These are phyloP conservation scores for Diplosphaera chodatii DNA, from an alignment of 139 green algal species.

Conservation along the genomic window DNA sequence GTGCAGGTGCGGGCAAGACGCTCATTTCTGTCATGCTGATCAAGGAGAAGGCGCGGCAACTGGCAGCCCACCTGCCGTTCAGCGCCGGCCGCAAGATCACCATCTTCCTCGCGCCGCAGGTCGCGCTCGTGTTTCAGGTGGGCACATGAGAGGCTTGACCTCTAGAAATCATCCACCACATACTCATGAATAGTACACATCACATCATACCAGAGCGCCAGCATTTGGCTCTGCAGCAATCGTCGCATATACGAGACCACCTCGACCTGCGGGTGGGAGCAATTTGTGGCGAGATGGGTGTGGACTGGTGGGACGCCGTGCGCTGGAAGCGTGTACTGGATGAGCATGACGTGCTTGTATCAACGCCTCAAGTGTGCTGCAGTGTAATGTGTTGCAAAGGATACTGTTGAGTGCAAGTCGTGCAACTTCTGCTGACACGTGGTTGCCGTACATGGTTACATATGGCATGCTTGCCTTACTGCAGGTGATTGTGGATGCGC, in stretches of 20 bases:
- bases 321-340: constrained; percentile 24
- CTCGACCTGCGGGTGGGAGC: constrained; percentile 18
- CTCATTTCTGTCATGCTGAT: constrained; percentile 57
- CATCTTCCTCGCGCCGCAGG: constrained; percentile 27
- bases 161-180: no score
- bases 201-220: no score
- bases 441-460: no score
- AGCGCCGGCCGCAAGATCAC: constrained; percentile 14
- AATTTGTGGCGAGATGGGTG: constrained; percentile 22
- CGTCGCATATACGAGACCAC: constrained; percentile 23
- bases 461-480: neutral
- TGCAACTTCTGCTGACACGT: no score
- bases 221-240: constrained; percentile 17
- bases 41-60: constrained; percentile 19
- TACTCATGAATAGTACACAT: no score
- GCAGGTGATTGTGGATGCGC: constrained; percentile 49
- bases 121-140: constrained; percentile 47
- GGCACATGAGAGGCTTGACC: neutral
- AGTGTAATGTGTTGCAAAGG: no score
- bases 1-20: constrained; percentile 40
- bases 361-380: constrained; percentile 50
- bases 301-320: constrained; percentile 24
- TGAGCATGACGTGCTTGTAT: constrained; percentile 46
- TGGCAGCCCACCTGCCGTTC: neutral
- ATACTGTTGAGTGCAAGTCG: no score